phyloP scores from a whole-genome alignment of 139 green algal species.

The Volvox reticuliferus region DNA sequence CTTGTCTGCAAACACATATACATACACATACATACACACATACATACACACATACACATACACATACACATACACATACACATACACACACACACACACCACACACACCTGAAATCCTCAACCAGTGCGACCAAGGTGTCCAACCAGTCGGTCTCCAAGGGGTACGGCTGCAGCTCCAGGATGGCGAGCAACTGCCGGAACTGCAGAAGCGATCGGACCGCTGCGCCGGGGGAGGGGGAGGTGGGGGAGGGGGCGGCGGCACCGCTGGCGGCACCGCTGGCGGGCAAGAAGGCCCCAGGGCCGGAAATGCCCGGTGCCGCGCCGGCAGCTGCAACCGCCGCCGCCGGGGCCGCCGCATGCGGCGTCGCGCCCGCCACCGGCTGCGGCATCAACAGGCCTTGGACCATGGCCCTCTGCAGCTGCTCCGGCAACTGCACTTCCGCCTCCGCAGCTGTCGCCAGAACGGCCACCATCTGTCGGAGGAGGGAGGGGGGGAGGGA shows the following conservation, averaged over 20 bases:
- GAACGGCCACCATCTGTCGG: conserved; percentile 1
- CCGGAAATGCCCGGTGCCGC: neutral
- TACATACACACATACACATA: too few relatives aligned
- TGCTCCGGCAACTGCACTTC: neutral
- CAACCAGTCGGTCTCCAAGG: conserved; percentile 6
- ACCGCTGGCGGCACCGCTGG: neutral
- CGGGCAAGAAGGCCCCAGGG: conserved; percentile 12
- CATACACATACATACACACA: neutral
- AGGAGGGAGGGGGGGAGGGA: neutral
- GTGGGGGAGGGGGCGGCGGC: neutral
- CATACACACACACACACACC: neutral
- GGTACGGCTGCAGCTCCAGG: neutral
- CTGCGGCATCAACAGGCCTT: neutral
- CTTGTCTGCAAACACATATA: too few relatives aligned
- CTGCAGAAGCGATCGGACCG: neutral
- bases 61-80: neutral
- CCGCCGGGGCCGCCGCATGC: neutral
- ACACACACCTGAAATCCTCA: conserved; percentile 17
- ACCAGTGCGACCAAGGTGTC: conserved; percentile 3
- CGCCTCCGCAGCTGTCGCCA: neutral
- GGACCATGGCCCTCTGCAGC: conserved; percentile 4
- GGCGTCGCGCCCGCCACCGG: neutral
- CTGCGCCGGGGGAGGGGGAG: neutral
- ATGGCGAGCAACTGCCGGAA: conserved; percentile 17
- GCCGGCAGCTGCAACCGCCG: neutral